Percentiles rank a stretch among this genome's conserved stretches.
These are phyloP conservation scores for Colletotrichum sublineola DNA, from an alignment of 2,329 filamentous ascomycete species.

Conservation along the genomic window DNA sequence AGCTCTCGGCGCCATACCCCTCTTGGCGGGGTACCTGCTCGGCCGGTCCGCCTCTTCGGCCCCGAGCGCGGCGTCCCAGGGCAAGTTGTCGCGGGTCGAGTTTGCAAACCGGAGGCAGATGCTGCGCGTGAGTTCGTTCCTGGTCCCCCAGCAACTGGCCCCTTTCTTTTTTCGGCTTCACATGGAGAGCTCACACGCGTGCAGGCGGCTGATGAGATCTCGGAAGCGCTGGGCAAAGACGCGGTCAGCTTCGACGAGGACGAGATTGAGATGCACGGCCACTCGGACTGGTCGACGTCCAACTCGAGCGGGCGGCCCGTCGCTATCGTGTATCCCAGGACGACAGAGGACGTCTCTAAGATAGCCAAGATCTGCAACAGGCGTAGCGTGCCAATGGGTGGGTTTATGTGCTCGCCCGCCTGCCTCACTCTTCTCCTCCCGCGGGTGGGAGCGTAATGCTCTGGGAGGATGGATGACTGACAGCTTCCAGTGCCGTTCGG, in stretches of 20 bases:
- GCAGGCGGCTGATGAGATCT: slow-evolving; percentile 30
- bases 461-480: not conserved
- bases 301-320: slow-evolving; percentile 74
- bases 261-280: slow-evolving; percentile 73
- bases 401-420: not conserved
- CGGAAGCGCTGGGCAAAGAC: slow-evolving; percentile 64
- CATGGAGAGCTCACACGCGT: not conserved
- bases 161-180: not conserved
- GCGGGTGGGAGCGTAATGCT: no score
- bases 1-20: slow-evolving; percentile 20
- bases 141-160: not conserved
- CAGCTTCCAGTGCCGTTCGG: slow-evolving; percentile 70
- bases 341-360: slow-evolving; percentile 73
- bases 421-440: not conserved
- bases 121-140: not conserved
- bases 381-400: slow-evolving; percentile 74
- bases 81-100: not conserved
- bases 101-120: slow-evolving; percentile 26
- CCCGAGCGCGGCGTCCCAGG: not conserved
- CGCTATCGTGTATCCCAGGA: slow-evolving; percentile 74
- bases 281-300: slow-evolving; percentile 78
- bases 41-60: slow-evolving; percentile 9
- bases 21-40: slow-evolving; percentile 27
- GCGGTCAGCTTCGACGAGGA: slow-evolving; percentile 74
- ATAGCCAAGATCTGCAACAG: slow-evolving; percentile 74